phyloP scores from a whole-genome alignment of 1,139 yeast genomes.

The Kurtzmaniella quercitrusa region DNA sequence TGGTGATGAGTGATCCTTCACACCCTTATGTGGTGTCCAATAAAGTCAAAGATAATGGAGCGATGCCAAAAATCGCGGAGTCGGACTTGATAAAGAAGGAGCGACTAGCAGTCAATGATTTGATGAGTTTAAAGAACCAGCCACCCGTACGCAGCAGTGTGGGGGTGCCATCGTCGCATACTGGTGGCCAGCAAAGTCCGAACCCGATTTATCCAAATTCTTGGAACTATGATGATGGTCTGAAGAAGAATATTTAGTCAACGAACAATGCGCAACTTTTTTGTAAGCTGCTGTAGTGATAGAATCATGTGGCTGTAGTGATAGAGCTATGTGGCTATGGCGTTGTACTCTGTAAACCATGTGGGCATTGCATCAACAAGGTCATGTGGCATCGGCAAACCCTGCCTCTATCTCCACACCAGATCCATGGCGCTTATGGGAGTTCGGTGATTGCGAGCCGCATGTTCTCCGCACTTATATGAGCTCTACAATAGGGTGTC shows the following conservation, averaged over 20 bases:
- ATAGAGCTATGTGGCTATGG: no score
- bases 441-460: not conserved
- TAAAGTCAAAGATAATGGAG: constrained; percentile 5
- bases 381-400: no score
- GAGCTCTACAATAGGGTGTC: no score
- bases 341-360: no score
- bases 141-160: not conserved
- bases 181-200: not conserved
- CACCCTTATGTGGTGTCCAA: not conserved
- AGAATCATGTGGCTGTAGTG: no score
- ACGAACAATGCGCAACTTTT: no score
- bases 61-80: constrained; percentile 8
- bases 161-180: not conserved
- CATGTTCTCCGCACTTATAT: not conserved
- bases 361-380: no score
- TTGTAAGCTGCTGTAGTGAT: no score
- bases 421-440: no score
- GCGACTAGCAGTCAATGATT: constrained; percentile 33
- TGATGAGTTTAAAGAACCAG: constrained; percentile 19
- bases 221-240: constrained; percentile 6
- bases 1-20: constrained; percentile 11
- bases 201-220: not conserved
- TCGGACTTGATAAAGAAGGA: constrained; percentile 29
- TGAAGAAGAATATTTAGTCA: not conserved
- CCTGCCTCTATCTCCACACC: no score